Base-by-base conservation (phyloP, 2,329 filamentous ascomycete species). In the Sclerotinia spermophila region DNA sequence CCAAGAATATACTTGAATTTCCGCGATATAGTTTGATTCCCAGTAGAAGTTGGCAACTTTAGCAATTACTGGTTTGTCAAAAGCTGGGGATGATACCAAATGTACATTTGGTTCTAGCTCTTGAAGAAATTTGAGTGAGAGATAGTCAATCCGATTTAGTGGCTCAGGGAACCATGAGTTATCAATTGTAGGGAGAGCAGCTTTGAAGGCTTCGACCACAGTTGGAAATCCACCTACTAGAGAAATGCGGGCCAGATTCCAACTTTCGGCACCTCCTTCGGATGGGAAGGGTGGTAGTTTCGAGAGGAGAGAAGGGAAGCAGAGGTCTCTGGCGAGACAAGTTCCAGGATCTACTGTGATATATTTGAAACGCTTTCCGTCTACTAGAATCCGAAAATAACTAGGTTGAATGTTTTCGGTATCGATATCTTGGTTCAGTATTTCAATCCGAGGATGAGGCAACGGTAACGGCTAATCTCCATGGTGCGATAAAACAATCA, bases 181-280 rank as follows among this genome's bases (percentile, higher is more conserved):
- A 19, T 70, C 73, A 71, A 83, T 78, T 0, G 78, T 77, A 10
- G 79, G 77, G 1, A 82, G 73, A 44, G 74, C 66, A 59, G 71
- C 73, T 27, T 75, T 76, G 62, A 72, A 69, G 24, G 75, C 75
- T 56, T 73, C 67, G 53, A 75, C 67, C 71, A 82, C 81, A 72
- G 72, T 71, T 61, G 72, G 71, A 55, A 64, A 71, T 38, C 76
- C 79, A 3, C 72, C 76, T 10, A 71, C 61, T 51, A 75, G 73
- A 35, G 77, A 74, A 56, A 84, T 76, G 45, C 78, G 78, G 61
- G 78, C 82, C 61, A 76, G 73, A 70, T 83, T 83, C 82, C 82
- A 84, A 15, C 48, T 51, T 33, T 67, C 35, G 17, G 30, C 30
- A 15, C 58, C n/a, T 72, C 81, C 78, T 17, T 81, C 81, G 1